These are phyloP conservation scores for Porcisia hertigi DNA, from an alignment of 208 protist species.

Conservation along the genomic window DNA sequence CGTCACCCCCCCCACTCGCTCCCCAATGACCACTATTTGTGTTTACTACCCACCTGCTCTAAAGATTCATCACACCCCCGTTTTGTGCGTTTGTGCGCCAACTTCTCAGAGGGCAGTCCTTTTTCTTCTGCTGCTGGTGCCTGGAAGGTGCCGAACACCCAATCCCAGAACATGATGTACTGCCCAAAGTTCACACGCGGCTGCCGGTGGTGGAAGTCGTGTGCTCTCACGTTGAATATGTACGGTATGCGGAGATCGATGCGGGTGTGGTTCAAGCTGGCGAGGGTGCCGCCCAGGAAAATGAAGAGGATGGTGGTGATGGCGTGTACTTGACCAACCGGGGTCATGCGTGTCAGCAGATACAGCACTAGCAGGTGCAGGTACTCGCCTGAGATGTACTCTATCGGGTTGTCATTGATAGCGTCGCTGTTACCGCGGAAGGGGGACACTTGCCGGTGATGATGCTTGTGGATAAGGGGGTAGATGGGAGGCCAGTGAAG, in stretches of 20 bases:
- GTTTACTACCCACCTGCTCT: background rate
- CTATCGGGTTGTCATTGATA: conserved; percentile 92
- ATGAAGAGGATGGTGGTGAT: conserved; percentile 71
- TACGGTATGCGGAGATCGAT: conserved; percentile 79
- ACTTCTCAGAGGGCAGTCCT: conserved; percentile 31
- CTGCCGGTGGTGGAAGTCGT: conserved; percentile 91
- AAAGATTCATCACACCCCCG: background rate
- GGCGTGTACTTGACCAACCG: conserved; percentile 62
- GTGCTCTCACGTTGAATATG: conserved; percentile 83
- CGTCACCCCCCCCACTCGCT: too few relatives aligned
- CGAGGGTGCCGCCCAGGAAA: conserved; percentile 81
- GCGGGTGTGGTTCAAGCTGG: conserved; percentile 91
- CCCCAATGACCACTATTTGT: background rate
- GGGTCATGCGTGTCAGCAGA: conserved; percentile 64
- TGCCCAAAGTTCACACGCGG: conserved; percentile 91
- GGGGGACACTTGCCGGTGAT: conserved; percentile 88
- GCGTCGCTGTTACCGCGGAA: conserved; percentile 90
- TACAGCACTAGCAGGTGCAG: conserved; percentile 81
- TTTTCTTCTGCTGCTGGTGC: conserved; percentile 18
- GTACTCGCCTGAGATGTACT: conserved; percentile 91
- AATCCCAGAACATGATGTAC: conserved; percentile 94
- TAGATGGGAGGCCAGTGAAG: conserved; percentile 89
- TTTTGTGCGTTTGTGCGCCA: conserved; percentile 14
- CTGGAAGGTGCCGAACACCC: conserved; percentile 85
- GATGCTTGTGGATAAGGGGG: conserved; percentile 89